These are phyloP conservation scores for Ganoderma sinense DNA, from an alignment of 1,284 basidiomycete genomes.

Conservation along the genomic window DNA sequence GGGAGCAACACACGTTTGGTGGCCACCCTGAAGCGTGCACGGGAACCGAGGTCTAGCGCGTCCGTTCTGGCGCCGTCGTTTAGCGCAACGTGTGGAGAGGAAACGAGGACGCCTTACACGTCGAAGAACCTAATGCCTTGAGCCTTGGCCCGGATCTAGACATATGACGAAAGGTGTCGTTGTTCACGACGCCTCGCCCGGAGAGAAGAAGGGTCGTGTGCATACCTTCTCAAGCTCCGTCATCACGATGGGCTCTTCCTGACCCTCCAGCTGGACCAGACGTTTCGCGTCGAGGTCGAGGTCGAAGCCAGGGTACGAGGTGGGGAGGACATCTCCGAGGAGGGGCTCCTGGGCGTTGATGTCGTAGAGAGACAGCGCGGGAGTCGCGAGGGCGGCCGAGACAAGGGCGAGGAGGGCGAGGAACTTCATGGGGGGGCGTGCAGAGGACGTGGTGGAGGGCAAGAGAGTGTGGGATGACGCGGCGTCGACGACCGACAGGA, in stretches of 20 bases:
- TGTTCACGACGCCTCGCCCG: constrained; percentile 18
- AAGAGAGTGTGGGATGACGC: constrained; percentile 11
- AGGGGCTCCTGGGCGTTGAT: constrained; percentile 31
- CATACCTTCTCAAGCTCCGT: constrained; percentile 84
- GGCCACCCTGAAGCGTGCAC: constrained; percentile 46
- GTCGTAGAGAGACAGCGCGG: constrained; percentile 28
- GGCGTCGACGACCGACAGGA: constrained; percentile 11
- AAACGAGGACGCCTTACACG: constrained; percentile 61
- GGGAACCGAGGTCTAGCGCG: constrained; percentile 64
- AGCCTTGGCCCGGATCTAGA: constrained; percentile 80
- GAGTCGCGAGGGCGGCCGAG: constrained; percentile 34
- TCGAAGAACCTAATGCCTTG: constrained; percentile 86
- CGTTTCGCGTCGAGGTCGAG: constrained; percentile 77
- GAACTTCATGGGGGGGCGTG: constrained; percentile 55
- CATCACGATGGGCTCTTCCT: constrained; percentile 72
- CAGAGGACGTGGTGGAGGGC: constrained; percentile 19
- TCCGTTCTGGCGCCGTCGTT: constrained; percentile 68
- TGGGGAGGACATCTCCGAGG: constrained; percentile 26
- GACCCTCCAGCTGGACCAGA: constrained; percentile 78
- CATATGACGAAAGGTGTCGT: constrained; percentile 28
- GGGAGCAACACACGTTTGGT: constrained; percentile 46
- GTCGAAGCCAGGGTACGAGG: constrained; percentile 49
- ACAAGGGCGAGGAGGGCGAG: constrained; percentile 48
- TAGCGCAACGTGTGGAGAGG: constrained; percentile 1
- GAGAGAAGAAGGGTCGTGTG: constrained; percentile 8